Evolutionary conservation across 1,284 basidiomycete genomes (phyloP).

Genomic region (Tranzscheliella williamsii): DNA sequence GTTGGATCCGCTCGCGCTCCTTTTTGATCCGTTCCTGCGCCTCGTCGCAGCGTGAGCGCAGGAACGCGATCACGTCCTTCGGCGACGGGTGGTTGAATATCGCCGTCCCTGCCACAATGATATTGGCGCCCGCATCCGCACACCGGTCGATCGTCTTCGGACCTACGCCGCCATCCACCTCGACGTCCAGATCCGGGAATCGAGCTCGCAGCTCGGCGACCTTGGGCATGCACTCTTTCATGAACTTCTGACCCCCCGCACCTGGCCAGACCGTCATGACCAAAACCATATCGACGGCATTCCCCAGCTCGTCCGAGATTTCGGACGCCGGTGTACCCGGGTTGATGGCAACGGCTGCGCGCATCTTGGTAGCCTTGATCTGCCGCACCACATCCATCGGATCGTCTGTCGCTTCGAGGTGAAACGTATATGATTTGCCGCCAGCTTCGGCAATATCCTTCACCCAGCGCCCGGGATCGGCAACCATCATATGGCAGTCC

Average conservation of each 20-base stretch:
- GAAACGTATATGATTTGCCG: conserved; percentile 93
- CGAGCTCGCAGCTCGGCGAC: conserved; percentile 84
- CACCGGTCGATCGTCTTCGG: conserved; percentile 86
- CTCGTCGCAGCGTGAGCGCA: conserved; percentile 50
- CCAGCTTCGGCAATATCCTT: conserved; percentile 93
- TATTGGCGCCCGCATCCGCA: conserved; percentile 82
- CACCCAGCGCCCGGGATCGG: conserved; percentile 94
- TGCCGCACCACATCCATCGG: conserved; percentile 57
- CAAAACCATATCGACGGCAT: conserved; percentile 59
- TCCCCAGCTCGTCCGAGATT: conserved; percentile 55
- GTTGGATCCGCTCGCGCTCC: conserved; percentile 51
- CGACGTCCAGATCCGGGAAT: conserved; percentile 84
- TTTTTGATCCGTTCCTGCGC: conserved; percentile 55
- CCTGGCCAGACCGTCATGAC: conserved; percentile 61
- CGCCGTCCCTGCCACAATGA: conserved; percentile 96
- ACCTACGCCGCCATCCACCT: conserved; percentile 96
- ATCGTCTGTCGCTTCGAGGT: conserved; percentile 75
- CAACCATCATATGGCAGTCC: conserved; percentile 99
- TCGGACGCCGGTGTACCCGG: conserved; percentile 57
- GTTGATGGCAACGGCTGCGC: conserved; percentile 58
- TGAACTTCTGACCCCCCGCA: conserved; percentile 90
- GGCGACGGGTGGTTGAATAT: conserved; percentile 84
- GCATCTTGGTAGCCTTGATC: conserved; percentile 58
- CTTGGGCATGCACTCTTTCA: conserved; percentile 88
- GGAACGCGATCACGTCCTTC: conserved; percentile 63